phyloP scores from a whole-genome alignment of 805 yeast species.

The Candida maris region DNA sequence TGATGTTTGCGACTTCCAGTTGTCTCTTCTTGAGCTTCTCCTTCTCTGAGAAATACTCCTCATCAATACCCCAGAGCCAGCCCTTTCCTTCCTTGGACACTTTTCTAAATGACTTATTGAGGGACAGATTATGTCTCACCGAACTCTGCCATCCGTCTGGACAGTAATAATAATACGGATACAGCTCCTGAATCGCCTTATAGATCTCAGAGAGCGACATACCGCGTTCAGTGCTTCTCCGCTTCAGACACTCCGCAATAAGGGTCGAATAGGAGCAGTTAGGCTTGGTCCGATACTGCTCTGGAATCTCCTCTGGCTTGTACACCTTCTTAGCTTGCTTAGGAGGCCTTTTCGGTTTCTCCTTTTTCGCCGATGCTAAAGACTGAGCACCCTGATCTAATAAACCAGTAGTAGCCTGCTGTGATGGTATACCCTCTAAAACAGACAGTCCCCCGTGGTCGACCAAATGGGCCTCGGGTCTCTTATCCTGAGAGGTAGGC shows the following conservation, averaged over 20 bases:
- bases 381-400: slow-evolving; percentile 1
- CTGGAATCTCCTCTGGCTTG: slow-evolving; percentile 82
- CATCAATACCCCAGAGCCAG: slow-evolving; percentile 93
- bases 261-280: slow-evolving; percentile 74
- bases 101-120: slow-evolving; percentile 80
- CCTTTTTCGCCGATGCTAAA: slow-evolving; percentile 12
- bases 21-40: slow-evolving; percentile 65
- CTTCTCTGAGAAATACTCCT: slow-evolving; percentile 74
- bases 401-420: slow-evolving; percentile 2
- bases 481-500: neutral
- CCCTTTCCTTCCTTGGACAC: slow-evolving; percentile 88
- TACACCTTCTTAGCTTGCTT: slow-evolving; percentile 63
- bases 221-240: slow-evolving; percentile 64
- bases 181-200: slow-evolving; percentile 78
- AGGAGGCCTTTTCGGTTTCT: slow-evolving; percentile 42
- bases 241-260: slow-evolving; percentile 73
- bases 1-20: slow-evolving; percentile 49
- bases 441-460: neutral
- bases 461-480: neutral
- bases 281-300: slow-evolving; percentile 81
- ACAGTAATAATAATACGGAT: slow-evolving; percentile 89
- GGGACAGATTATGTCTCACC: slow-evolving; percentile 82
- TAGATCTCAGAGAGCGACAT: slow-evolving; percentile 82
- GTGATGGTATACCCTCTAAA: slow-evolving; percentile 3
- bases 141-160: slow-evolving; percentile 98